These are phyloP conservation scores for Septoria linicola DNA, from an alignment of 2,329 filamentous ascomycete genomes.

Conservation along the genomic window DNA sequence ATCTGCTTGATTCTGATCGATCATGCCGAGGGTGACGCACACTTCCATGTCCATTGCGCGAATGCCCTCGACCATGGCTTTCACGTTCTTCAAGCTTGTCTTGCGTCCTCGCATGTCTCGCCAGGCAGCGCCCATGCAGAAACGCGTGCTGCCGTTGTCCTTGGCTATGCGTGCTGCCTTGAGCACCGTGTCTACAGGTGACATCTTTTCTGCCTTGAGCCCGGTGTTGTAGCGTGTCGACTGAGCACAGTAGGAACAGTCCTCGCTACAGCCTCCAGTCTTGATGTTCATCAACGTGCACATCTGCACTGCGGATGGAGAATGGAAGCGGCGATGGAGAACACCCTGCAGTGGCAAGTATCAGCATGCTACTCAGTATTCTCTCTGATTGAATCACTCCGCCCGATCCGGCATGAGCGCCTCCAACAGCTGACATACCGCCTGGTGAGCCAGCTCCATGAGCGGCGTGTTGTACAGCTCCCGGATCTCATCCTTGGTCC, in stretches of 20 bases:
- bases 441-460: conserved; percentile 61
- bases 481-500: conserved; percentile 78
- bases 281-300: conserved; percentile 98
- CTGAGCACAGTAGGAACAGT: conserved; percentile 91
- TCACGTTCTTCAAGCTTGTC: conserved; percentile 77
- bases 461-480: conserved; percentile 79
- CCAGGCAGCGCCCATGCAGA: conserved; percentile 96
- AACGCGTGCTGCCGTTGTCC: conserved; percentile 81
- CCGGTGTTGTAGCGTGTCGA: conserved; percentile 78
- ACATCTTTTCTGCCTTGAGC: conserved; percentile 75
- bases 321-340: conserved; percentile 81
- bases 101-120: conserved; percentile 90
- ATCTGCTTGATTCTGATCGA: conserved; percentile 70
- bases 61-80: conserved; percentile 80
- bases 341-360: conserved; percentile 56
- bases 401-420: no score
- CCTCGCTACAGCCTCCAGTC: conserved; percentile 86
- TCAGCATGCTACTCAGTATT: conserved; percentile 1
- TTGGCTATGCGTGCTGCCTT: conserved; percentile 74
- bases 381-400: neutral
- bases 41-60: conserved; percentile 81
- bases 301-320: conserved; percentile 80
- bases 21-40: conserved; percentile 93
- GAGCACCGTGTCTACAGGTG: conserved; percentile 76
- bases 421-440: conserved; percentile 31